Evolutionary conservation across 2,329 filamentous ascomycete genomes (phyloP).

Genomic region (Ceratocystis huliohia): DNA sequence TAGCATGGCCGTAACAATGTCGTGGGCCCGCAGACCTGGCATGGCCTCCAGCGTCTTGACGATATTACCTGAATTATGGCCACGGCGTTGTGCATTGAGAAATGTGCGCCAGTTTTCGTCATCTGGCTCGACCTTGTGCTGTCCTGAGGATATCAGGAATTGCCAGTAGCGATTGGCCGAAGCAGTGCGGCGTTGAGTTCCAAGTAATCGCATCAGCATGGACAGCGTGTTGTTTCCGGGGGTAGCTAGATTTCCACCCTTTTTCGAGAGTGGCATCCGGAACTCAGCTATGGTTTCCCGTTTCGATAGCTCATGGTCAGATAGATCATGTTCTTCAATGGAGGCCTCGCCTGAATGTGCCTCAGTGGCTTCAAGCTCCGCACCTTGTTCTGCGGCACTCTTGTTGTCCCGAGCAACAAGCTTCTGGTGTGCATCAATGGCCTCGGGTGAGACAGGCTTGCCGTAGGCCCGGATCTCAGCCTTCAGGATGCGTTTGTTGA

Average conservation of each 20-base stretch:
- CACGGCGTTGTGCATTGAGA: conserved; percentile 52
- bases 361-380: neutral
- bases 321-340: neutral
- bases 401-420: neutral
- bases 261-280: conserved; percentile 1
- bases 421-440: conserved; percentile 7
- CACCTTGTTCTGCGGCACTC: neutral
- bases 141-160: conserved; percentile 41
- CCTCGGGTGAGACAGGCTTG: conserved; percentile 13
- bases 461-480: conserved; percentile 14
- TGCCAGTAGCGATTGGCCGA: conserved; percentile 70
- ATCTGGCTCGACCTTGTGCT: conserved; percentile 55
- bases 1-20: conserved; percentile 17
- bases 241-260: conserved; percentile 27
- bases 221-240: conserved; percentile 51
- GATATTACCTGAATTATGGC: conserved; percentile 51
- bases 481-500: conserved; percentile 4
- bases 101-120: conserved; percentile 55
- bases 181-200: conserved; percentile 45
- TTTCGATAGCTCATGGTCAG: neutral
- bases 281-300: neutral
- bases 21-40: conserved; percentile 31
- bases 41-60: conserved; percentile 47
- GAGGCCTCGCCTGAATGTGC: neutral
- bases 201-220: conserved; percentile 53